These are phyloP conservation scores for Fusarium palustre DNA, from an alignment of 2,329 filamentous ascomycete species.

Conservation along the genomic window DNA sequence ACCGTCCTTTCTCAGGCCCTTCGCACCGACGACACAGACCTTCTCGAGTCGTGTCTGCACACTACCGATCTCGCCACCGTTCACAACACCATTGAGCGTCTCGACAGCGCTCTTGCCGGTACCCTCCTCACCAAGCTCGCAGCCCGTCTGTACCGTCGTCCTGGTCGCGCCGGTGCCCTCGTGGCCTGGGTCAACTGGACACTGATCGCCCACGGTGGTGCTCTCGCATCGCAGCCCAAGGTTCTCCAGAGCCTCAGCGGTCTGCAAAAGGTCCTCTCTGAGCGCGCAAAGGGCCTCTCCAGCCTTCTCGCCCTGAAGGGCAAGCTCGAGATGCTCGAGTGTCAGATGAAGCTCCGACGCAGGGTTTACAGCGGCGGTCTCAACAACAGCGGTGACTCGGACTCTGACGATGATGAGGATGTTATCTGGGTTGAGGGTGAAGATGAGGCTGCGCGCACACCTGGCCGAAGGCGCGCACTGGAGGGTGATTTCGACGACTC, in stretches of 20 bases:
- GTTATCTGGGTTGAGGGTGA: constrained; percentile 91
- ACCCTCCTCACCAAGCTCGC: constrained; percentile 85
- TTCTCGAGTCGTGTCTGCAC: constrained; percentile 93
- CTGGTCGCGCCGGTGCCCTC: constrained; percentile 88
- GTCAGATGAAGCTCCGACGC: constrained; percentile 84
- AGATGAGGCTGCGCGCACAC: constrained; percentile 73
- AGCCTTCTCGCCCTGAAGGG: constrained; percentile 90
- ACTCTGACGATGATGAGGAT: constrained; percentile 71
- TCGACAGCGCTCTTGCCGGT: constrained; percentile 86
- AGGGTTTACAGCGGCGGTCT: constrained; percentile 67
- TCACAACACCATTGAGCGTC: constrained; percentile 87
- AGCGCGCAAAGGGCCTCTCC: constrained; percentile 83
- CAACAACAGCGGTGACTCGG: constrained; percentile 60
- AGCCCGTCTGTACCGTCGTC: constrained; percentile 85
- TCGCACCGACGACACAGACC: constrained; percentile 87
- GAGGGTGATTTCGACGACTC: constrained; percentile 57
- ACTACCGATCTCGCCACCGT: constrained; percentile 81
- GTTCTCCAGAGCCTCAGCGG: constrained; percentile 81
- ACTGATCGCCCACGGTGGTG: constrained; percentile 90
- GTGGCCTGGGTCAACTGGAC: constrained; percentile 98
- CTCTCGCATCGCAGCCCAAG: constrained; percentile 86
- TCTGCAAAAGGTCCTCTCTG: constrained; percentile 87
- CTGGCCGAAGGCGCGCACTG: constrained; percentile 51
- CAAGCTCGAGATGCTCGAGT: constrained; percentile 92
- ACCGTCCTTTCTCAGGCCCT: constrained; percentile 95